These are phyloP conservation scores for Astragalus membranaceus DNA, from an alignment of 306 rosid genomes.

Conservation along the genomic window DNA sequence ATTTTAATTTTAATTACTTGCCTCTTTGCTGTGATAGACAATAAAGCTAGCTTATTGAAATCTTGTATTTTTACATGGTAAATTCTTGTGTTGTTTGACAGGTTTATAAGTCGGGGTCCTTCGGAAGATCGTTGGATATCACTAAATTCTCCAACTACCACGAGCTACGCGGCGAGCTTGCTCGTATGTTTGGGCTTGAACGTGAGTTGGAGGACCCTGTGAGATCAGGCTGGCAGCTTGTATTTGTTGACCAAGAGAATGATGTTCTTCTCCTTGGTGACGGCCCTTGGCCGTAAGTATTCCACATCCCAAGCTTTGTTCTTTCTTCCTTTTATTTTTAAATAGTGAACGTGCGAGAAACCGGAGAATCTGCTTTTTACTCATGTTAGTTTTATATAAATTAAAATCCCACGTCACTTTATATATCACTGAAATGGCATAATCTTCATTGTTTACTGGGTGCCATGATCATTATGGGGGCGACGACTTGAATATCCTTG, in stretches of 20 bases:
- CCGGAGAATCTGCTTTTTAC: neutral
- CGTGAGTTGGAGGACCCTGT: conserved; percentile 85
- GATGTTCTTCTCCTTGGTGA: conserved; percentile 92
- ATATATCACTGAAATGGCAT: neutral
- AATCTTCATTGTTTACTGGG: neutral
- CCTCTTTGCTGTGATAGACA: neutral
- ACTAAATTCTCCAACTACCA: conserved; percentile 76
- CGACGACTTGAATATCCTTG: neutral
- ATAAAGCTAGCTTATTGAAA: neutral
- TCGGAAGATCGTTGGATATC: conserved; percentile 36
- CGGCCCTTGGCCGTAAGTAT: conserved; percentile 44
- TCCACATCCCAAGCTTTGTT: neutral
- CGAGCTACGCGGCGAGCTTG: conserved; percentile 83
- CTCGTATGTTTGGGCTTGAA: conserved; percentile 81
- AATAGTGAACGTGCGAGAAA: neutral
- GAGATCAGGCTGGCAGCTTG: conserved; percentile 99
- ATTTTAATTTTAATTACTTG: neutral
- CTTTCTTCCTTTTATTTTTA: neutral
- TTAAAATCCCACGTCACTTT: neutral
- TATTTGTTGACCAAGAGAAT: conserved; percentile 91
- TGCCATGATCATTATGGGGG: no score
- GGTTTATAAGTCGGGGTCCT: conserved; percentile 40
- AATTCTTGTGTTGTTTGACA: neutral
- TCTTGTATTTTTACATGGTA: neutral
- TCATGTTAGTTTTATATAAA: neutral